Evolutionary conservation across 2,329 filamentous ascomycete genomes (phyloP), one percentile per base, ranked within the genome.

Genomic region (Xylariaceae sp.): DNA sequence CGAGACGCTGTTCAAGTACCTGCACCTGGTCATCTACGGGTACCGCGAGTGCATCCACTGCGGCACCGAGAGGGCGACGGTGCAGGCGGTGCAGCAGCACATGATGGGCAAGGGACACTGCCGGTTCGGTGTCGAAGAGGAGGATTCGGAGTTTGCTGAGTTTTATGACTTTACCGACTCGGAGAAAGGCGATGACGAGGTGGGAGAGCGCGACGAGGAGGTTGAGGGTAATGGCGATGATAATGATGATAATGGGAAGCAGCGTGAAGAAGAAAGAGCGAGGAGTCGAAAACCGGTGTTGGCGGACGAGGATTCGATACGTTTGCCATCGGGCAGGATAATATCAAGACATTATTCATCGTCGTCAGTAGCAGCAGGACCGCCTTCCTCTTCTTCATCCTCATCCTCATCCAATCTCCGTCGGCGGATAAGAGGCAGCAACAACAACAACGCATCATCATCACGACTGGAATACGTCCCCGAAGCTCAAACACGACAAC

Each of bases 1-100:
- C 3, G 66, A 68, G 24, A 66, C 67, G 0, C 53, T 77, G 2
- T 55, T 76, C 24, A 48, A 57, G 28, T 74, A 74, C 38, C 54
- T 76, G 0, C 62, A 69, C 36, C 60, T 73, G 7, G 54, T 76
- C 14, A 67, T 76, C 11, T 66, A 59, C 14, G 62, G 53, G 0
- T 74, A 71, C 38, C 58, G 59, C 13, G 70, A 75, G 51, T 78
- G 74, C 41, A 59, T 77, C 26, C 64, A 61, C 14, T 77, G 73
- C 45, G 68, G 68, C 1, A 68, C 60, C 11, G 54, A 64, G 26
- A 61, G 68, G 21, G 52, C 53, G 0, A 70, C 65, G 0, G 56
- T 59, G 0, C 59, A 69, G 34, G 73, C 64, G 0, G 65, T 68
- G 0, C 69, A 71, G 44, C 69, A 73, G 24, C 74, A 57, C 13